Evolutionary conservation across 805 yeast genomes (phyloP), one percentile per base, ranked within the genome.

Genomic region (Starmerella tilneyi): DNA sequence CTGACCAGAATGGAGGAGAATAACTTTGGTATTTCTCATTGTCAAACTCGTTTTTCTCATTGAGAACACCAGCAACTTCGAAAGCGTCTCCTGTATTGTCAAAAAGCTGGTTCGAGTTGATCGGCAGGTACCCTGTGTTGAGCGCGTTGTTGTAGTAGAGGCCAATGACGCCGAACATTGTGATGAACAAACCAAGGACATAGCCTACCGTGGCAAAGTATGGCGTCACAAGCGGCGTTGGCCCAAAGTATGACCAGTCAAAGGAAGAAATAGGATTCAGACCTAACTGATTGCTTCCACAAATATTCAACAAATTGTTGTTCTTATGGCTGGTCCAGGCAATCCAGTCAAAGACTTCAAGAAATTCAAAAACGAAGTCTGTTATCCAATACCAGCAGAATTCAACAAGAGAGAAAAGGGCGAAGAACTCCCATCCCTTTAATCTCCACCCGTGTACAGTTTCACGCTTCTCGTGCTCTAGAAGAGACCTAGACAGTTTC

Each of bases 351-450:
- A 81, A 80, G 54, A 71, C 70, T 0, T 78, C 68, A 44, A 81
- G 68, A 2, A 76, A 84, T 16, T 67, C 63, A 63, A 79, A 79
- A 20, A 81, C 64, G 57, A 68, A 79, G 44, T 78, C 81, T 3
- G 86, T 85, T 54, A 81, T 62, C 76, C 81, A 79, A 56, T 75
- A 75, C 72, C 79, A 79, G 4, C 69, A 51, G 53, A 78, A 77
- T 16, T 54, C 42, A 39, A 73, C 66, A 3, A 67, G 67, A 43
- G 74, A 66, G 3, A 65, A 68, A 30, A 64, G 45, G 32, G 67
- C 51, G 62, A 79, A 78, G 52, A 76, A 72, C 44, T 59, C 63
- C 53, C 68, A 70, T 44, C 78, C 67, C 5, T 75, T 63, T 33
- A 78, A 66, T 28, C 58, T 69, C 84, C 84, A 78, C 3, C 83